Conservation (phyloP, 139 green algal species). For the Auxenochlorella protothecoides region DNA sequence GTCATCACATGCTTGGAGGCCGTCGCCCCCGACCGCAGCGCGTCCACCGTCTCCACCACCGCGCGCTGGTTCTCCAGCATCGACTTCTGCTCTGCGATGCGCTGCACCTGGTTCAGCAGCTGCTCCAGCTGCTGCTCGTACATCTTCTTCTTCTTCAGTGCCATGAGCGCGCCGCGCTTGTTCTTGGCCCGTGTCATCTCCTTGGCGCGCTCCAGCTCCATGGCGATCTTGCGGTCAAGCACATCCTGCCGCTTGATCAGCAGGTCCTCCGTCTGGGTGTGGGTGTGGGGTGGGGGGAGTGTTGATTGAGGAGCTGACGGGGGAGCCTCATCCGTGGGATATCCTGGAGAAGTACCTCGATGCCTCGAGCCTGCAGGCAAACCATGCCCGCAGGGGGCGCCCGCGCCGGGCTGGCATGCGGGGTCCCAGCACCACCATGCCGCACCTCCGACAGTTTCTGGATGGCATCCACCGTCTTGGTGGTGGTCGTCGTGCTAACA, state of each 20-base stretch:
- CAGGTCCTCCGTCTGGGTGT: conserved; percentile 72
- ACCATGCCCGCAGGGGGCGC: not conserved
- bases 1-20: conserved; percentile 76
- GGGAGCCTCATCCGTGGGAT: too few relatives aligned
- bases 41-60: conserved; percentile 54
- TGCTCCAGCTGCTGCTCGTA: conserved; percentile 76
- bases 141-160: conserved; percentile 91
- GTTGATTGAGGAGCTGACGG: too few relatives aligned
- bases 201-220: conserved; percentile 73
- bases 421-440: not conserved
- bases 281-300: not conserved
- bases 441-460: conserved; percentile 41
- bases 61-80: conserved; percentile 82
- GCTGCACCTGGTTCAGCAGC: conserved; percentile 82
- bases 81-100: conserved; percentile 84
- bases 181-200: conserved; percentile 74
- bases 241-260: conserved; percentile 80
- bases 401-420: not conserved
- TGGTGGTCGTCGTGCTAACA: conserved; percentile 5
- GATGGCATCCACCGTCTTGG: conserved; percentile 34
- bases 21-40: conserved; percentile 58
- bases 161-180: conserved; percentile 75
- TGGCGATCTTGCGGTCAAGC: conserved; percentile 73
- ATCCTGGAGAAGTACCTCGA: not conserved
- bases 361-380: not conserved